Percentiles rank a stretch among this genome's conserved stretches.
Conservation (phyloP, 768 basidiomycete species). For the Ephemerocybe angulata region DNA sequence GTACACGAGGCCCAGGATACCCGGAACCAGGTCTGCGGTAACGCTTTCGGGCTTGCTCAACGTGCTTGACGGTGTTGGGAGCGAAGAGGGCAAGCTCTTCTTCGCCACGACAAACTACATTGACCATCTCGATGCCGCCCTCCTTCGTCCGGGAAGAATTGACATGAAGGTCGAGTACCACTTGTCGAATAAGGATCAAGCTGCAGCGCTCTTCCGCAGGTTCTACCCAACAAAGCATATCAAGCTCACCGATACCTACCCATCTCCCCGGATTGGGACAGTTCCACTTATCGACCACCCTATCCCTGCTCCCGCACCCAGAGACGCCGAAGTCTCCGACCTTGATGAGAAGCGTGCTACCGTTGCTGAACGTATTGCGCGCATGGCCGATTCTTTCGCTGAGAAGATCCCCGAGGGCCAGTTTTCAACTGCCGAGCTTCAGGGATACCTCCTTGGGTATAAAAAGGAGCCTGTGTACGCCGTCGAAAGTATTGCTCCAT, state of each 20-base stretch:
- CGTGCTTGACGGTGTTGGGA: conserved; percentile 56
- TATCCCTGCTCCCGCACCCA: background rate
- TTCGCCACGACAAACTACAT: conserved; percentile 61
- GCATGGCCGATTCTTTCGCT: conserved; percentile 40
- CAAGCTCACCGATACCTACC: conserved; percentile 3
- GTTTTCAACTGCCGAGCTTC: conserved; percentile 59
- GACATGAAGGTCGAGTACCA: conserved; percentile 51
- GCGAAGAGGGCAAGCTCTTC: conserved; percentile 57
- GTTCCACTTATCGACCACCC: background rate
- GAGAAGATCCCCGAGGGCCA: conserved; percentile 39
- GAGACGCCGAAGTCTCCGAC: background rate
- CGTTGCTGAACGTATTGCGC: conserved; percentile 10
- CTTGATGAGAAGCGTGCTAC: conserved; percentile 14
- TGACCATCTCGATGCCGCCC: conserved; percentile 49
- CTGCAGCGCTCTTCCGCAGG: conserved; percentile 42
- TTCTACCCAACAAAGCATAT: conserved; percentile 41
- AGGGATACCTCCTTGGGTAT: conserved; percentile 50
- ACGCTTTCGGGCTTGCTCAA: conserved; percentile 55
- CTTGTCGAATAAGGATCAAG: conserved; percentile 42
- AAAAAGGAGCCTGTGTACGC: conserved; percentile 37
- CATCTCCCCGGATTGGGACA: background rate
- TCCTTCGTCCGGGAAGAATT: conserved; percentile 54
- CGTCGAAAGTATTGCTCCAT: conserved; percentile 27
- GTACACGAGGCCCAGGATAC: background rate
- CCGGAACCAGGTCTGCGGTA: conserved; percentile 18